Base-by-base conservation (phyloP, 345 rosid genomes). In the Arabidopsis suecica region DNA sequence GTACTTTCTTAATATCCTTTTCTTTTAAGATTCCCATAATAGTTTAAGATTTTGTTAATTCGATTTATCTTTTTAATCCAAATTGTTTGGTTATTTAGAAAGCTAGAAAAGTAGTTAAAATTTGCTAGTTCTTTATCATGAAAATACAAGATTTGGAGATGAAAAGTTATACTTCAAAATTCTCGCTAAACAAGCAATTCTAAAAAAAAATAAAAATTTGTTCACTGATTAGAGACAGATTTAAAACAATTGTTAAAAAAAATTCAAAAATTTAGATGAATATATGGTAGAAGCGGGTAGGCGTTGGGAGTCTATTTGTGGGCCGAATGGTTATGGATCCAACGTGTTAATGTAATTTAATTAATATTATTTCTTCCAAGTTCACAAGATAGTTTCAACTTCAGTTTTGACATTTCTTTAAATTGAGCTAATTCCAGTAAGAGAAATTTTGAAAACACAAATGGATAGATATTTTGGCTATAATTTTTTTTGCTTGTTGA, bases 271-370 rank as follows among this genome's bases (percentile, higher is more conserved):
- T 16, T 16, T 16, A 16, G 18, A 16, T 16, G 18, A 16, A 16
- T 16, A 16, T 16, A 16, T 16, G 18, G 45, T 36, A 7, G 45
- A 40, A 20, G 20, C 3, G 50, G 11, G 22, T 40, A 61, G 3
- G 18, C 4, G 16, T 61, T 38, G 66, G 20, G 22, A 23, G 20
- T 61, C 49, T 25, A 3, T 12, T 22, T 37, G 9, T 59, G 47
- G 64, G 45, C 47, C 32, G 47, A 59, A 37, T 6, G 64, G n/a
- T 20, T 45, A 59, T 36, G 45, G 63, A 59, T 59, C 64, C 45
- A 2, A 59, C 32, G 30, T 18, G 5, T 37, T 13, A 59, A 37
- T 37, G 64, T 9, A 36, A 4, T 59, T 57, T 33, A 6, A 33
- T 33, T 33, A 33, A 33, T 33, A 33, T 9, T 12, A 1, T 54